phyloP scores from a whole-genome alignment of 495 filamentous ascomycete genomes.

The Daldinia concentrica region DNA sequence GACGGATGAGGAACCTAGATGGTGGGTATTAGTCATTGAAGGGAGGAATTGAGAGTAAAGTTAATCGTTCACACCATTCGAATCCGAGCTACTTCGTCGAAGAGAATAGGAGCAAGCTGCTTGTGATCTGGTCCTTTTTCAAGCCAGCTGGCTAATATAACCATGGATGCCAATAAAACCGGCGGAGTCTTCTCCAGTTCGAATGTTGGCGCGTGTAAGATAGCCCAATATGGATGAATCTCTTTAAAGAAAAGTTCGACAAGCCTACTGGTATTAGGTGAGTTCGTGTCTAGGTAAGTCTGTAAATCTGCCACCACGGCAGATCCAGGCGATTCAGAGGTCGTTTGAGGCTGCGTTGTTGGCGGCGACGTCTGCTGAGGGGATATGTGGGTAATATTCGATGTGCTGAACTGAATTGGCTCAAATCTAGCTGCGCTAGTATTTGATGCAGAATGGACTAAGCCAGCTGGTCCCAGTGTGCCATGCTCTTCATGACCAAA shows the following conservation, averaged over 20 bases:
- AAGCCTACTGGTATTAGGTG: slow-evolving; percentile 32
- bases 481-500: slow-evolving; percentile 13
- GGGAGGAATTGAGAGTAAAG: background rate
- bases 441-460: slow-evolving; percentile 6
- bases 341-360: slow-evolving; percentile 6
- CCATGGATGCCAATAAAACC: slow-evolving; percentile 41
- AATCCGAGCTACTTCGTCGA: slow-evolving; percentile 36
- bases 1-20: slow-evolving; percentile 35
- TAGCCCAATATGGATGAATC: slow-evolving; percentile 48
- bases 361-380: slow-evolving; percentile 2
- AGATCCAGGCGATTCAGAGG: background rate
- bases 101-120: slow-evolving; percentile 40
- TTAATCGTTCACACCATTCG: slow-evolving; percentile 26
- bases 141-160: slow-evolving; percentile 48
- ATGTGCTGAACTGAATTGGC: background rate
- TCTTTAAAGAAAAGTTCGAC: slow-evolving; percentile 43
- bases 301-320: slow-evolving; percentile 9
- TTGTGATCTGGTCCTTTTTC: slow-evolving; percentile 36
- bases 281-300: slow-evolving; percentile 19
- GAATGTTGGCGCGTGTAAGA: slow-evolving; percentile 48
- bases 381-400: background rate
- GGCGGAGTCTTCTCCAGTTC: slow-evolving; percentile 31
- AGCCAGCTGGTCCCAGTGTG: background rate
- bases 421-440: slow-evolving; percentile 2
- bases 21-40: slow-evolving; percentile 8